These are phyloP conservation scores for Ascochyta koolunga DNA, from an alignment of 2,329 filamentous ascomycete species.

Conservation along the genomic window DNA sequence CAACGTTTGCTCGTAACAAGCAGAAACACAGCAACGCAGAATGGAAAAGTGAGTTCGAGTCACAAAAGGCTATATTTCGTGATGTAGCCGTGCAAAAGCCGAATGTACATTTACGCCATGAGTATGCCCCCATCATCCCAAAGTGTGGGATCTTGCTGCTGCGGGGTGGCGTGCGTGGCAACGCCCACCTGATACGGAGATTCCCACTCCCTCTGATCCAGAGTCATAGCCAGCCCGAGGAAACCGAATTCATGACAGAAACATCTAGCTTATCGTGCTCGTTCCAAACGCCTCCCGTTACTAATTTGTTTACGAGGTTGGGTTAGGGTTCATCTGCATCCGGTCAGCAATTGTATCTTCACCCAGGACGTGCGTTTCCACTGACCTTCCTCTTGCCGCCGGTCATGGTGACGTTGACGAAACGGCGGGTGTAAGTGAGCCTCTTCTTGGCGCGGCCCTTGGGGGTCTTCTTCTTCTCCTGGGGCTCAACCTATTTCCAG, in stretches of 20 bases:
- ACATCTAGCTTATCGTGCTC: constrained; percentile 43
- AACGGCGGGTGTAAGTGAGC: constrained; percentile 93
- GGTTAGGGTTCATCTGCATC: constrained; percentile 83
- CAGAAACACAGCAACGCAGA: background rate
- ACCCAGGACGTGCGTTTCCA: constrained; percentile 17
- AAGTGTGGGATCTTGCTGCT: constrained; percentile 41
- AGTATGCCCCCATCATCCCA: constrained; percentile 49
- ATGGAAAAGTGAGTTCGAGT: constrained; percentile 18
- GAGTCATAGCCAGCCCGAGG: constrained; percentile 47
- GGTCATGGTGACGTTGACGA: constrained; percentile 97
- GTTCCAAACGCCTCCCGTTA: constrained; percentile 32
- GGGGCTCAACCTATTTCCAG: constrained; percentile 72
- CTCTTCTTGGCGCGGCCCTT: constrained; percentile 99
- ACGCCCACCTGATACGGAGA: constrained; percentile 34
- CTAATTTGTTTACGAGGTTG: constrained; percentile 64
- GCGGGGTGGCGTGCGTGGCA: constrained; percentile 37
- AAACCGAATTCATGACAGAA: constrained; percentile 46
- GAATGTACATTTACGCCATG: constrained; percentile 49
- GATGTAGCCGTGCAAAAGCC: constrained; percentile 44
- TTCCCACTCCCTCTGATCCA: constrained; percentile 48
- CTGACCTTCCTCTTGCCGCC: constrained; percentile 97
- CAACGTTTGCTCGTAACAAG: no score
- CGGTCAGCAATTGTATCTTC: constrained; percentile 17
- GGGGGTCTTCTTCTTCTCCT: constrained; percentile 96
- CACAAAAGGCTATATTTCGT: constrained; percentile 38